Evolutionary conservation across 768 basidiomycete genomes (phyloP), one percentile per base, ranked within the genome.

Genomic region (Hericium coralloides): DNA sequence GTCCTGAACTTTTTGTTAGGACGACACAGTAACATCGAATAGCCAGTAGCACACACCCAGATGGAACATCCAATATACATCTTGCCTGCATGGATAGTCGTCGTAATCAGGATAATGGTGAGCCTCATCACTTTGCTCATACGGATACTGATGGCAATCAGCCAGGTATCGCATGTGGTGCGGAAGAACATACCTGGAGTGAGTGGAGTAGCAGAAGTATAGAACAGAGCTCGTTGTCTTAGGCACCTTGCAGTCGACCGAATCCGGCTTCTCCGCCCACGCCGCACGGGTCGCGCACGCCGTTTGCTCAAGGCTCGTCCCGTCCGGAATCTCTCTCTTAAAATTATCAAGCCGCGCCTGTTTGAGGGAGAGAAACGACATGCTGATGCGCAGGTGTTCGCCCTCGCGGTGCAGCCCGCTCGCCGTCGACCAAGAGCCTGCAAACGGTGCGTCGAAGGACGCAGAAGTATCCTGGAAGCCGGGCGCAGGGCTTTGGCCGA

Each of bases 41-140:
- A 2, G 17, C 36, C 56, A 4, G 58, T 8, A 4, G n/a, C 55
- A 17, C 76, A 8, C 56, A 86, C 85, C 87, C 87, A 89, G 59
- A 83, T 87, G 0, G 87, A 89, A 65, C 91, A 91, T 0, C 88
- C 89, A 0, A 83, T 87, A 62, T 90, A 91, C 0, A 86, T 89
- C n/a, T 73, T 70, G 17, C 85, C 82, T 25, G 76, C 66, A 50
- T 89, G 85, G 0, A 91, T 69, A 6, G 69, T 86, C 80, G 55
- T 88, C 84, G 58, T 92, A 91, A 0, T 81, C 90, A 8, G 89
- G 91, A 67, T 86, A 92, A 67, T 92, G 91, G 8, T 64, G 66
- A 3, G 79, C 79, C 38, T 77, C 72, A 66, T 92, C 89, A 59
- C 77, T 73, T 58, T 87, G 80, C 64, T 91, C 88, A 62, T 84